Evolutionary conservation across 208 protist species (phyloP).

Genomic region (Leishmania arabica): DNA sequence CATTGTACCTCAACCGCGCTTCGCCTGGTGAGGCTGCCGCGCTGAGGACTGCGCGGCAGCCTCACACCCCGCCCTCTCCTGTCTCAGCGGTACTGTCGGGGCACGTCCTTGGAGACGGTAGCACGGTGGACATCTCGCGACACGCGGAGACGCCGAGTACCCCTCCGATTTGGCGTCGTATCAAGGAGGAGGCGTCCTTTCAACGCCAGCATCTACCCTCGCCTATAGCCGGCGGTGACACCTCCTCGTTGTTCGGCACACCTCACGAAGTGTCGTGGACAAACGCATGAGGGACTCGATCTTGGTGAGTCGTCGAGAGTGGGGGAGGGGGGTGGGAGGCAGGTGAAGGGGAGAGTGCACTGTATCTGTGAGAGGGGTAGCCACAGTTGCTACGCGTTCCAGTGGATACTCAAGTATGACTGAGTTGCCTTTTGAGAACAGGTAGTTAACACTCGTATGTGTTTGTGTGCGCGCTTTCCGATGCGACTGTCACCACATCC

Average conservation of each 20-base stretch:
- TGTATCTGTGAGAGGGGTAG: neutral
- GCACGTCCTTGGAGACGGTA: neutral
- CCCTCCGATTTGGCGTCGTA: constrained; percentile 25
- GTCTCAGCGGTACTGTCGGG: constrained; percentile 1
- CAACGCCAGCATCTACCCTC: constrained; percentile 13
- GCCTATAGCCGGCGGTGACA: constrained; percentile 6
- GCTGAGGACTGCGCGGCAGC: neutral
- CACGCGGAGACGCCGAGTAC: constrained; percentile 5
- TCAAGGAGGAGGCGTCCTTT: constrained; percentile 17
- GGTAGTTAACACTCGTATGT: neutral
- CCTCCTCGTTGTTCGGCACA: constrained; percentile 22
- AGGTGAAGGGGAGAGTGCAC: neutral
- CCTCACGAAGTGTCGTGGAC: constrained; percentile 17
- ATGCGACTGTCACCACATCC: neutral
- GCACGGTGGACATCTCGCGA: neutral
- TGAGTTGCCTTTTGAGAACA: neutral
- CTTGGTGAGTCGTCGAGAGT: neutral
- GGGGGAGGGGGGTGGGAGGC: neutral
- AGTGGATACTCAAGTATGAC: neutral
- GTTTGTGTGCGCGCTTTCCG: neutral
- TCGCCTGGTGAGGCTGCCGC: neutral
- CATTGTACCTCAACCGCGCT: neutral
- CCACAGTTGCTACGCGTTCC: neutral
- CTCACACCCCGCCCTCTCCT: neutral
- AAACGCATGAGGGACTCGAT: constrained; percentile 3